Percentiles rank a stretch among this genome's conserved stretches.
These are phyloP conservation scores for Vitis rotundifolia DNA, from an alignment of 164 flowering plant genomes.

Conservation along the genomic window DNA sequence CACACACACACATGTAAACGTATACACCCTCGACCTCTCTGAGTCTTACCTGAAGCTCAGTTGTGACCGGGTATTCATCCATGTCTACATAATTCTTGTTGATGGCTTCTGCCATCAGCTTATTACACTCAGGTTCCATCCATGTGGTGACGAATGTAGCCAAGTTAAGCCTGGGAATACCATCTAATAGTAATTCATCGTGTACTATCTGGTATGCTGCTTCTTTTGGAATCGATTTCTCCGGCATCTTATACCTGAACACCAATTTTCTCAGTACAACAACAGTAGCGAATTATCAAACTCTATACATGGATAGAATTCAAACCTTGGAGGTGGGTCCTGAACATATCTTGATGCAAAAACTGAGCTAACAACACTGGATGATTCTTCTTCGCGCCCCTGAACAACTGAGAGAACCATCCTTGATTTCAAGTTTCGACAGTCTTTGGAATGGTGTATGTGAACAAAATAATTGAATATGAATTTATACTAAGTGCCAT, in stretches of 20 bases:
- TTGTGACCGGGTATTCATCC: conserved; percentile 46
- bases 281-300: not conserved
- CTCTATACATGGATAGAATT: not conserved
- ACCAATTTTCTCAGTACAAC: not conserved
- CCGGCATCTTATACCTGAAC: conserved; percentile 55
- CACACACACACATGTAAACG: no score
- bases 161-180: conserved; percentile 58
- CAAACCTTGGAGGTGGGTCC: conserved; percentile 22
- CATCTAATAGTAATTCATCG: conserved; percentile 65
- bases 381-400: not conserved
- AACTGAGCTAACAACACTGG: conserved; percentile 1
- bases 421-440: not conserved
- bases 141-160: conserved; percentile 55
- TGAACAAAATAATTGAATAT: no score
- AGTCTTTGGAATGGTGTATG: no score
- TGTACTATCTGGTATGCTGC: conserved; percentile 62
- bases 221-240: conserved; percentile 63
- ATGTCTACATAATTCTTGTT: conserved; percentile 43
- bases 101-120: conserved; percentile 35
- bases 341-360: conserved; percentile 33
- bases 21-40: no score
- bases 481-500: no score
- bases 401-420: conserved; percentile 10
- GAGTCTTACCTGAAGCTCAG: conserved; percentile 32
- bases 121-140: conserved; percentile 44